Evolutionary conservation across 495 filamentous ascomycete species (phyloP), one percentile per base, ranked within the genome.

Genomic region (Symbiotaphrina buchneri): DNA sequence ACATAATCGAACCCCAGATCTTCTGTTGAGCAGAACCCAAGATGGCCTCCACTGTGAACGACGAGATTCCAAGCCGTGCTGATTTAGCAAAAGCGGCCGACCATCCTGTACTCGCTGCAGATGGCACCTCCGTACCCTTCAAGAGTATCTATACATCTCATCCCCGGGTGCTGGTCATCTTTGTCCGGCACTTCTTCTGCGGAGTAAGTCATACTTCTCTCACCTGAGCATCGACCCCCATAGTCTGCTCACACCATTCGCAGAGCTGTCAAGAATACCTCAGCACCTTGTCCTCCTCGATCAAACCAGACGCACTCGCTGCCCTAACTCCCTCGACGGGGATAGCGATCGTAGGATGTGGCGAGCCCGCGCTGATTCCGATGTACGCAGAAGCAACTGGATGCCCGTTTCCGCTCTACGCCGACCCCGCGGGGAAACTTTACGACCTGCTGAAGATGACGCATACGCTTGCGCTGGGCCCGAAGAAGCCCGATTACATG

Each of bases 101-200:
- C 27, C 55, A 73, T 42, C 46, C 57, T 0, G 59, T 90, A 2
- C 57, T 79, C 21, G 75, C 78, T 41, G 50, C 53, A 20, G 47
- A 77, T 27, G 71, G 74, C 10, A 68, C 68, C 29, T 44, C 56
- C 2, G 52, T 59, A 26, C 53, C 65, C 3, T 87, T 85, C 55
- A 67, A 68, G 44, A 68, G 58, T 33, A 47, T 87, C 14, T 83
- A 78, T 42, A 49, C 55, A 5, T 65, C 66, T 14, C 47, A 52
- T n/a, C 56, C 63, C n/a, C 23, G 71, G 5, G 70, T 79, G 1
- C 54, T 87, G 18, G 46, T 90, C 11, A 68, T 90, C 31, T 92
- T 92, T 42, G 62, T 92, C 27, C 63, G 82, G 15, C 81, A 92
- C 50, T 92, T 91, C 54, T 85, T 78, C 58, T 92, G 82, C 42